A percentile compares a stretch with the other conserved stretches of the same genome.
Conservation (phyloP, 768 basidiomycete genomes). For the Hemileccinum rubropunctum region DNA sequence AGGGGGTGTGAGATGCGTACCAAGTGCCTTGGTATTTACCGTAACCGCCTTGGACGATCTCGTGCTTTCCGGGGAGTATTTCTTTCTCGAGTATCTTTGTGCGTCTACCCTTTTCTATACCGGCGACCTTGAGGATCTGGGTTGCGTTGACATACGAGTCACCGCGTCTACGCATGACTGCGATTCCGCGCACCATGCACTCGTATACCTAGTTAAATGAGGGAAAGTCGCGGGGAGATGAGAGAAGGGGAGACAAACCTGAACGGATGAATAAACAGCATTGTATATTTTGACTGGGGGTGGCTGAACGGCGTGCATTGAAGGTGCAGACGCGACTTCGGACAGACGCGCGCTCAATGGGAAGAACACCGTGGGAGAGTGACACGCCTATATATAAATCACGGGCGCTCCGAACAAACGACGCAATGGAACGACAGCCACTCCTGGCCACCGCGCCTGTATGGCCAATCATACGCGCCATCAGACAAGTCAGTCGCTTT, state of each 20-base stretch:
- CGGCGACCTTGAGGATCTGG: constrained; percentile 98
- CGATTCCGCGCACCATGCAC: constrained; percentile 97
- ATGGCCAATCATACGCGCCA: constrained; percentile 80
- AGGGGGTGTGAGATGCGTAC: constrained; percentile 43
- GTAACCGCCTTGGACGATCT: constrained; percentile 98
- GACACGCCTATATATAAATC: not conserved
- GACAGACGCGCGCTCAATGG: constrained; percentile 23
- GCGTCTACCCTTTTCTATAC: constrained; percentile 92
- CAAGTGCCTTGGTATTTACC: constrained; percentile 99
- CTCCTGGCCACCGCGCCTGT: constrained; percentile 58
- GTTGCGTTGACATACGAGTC: constrained; percentile 99
- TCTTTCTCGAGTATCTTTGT: constrained; percentile 98
- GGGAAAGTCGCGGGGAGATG: not conserved
- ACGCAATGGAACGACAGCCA: constrained; percentile 34
- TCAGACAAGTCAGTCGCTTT: constrained; percentile 51
- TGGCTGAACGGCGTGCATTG: constrained; percentile 37
- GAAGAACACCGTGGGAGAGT: constrained; percentile 25
- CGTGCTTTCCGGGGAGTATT: constrained; percentile 91
- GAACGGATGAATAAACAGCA: constrained; percentile 88
- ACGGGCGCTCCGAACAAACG: too few species aligned
- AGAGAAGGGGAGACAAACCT: constrained; percentile 42
- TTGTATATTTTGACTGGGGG: constrained; percentile 84
- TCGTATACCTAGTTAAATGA: constrained; percentile 74
- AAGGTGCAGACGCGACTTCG: constrained; percentile 30
- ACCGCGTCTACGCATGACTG: constrained; percentile 93